These are phyloP conservation scores for Carex littledalei DNA, from an alignment of 176 grass and related monocot species.

Conservation along the genomic window DNA sequence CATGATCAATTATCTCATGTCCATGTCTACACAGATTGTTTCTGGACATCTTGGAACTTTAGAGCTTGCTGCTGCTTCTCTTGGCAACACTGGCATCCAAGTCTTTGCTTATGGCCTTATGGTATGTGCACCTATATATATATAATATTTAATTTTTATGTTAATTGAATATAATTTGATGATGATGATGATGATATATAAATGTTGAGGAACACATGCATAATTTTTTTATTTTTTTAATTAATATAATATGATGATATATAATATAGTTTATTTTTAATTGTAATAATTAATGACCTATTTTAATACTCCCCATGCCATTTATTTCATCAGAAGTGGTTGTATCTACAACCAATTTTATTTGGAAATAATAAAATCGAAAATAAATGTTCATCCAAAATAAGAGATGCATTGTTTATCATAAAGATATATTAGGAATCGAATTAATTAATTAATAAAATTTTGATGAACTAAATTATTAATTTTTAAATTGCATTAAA, in stretches of 20 bases:
- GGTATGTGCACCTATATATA: conserved; percentile 5
- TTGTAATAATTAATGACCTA: too few relatives aligned
- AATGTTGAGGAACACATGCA: too few relatives aligned
- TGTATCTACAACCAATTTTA: background rate
- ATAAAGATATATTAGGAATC: too few relatives aligned
- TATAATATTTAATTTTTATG: background rate
- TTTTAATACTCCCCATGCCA: too few relatives aligned
- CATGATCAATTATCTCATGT: conserved; percentile 42
- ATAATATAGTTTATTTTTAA: too few relatives aligned
- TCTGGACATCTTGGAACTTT: conserved; percentile 41
- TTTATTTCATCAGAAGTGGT: too few relatives aligned
- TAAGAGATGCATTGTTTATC: too few relatives aligned
- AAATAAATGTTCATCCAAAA: background rate
- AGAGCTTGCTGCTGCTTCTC: conserved; percentile 39
- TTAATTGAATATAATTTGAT: background rate
- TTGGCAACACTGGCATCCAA: conserved; percentile 43
- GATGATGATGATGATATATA: background rate
- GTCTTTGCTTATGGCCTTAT: conserved; percentile 44
- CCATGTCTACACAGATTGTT: conserved; percentile 39
- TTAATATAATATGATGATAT: background rate
- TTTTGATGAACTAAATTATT: too few relatives aligned
- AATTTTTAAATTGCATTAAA: too few relatives aligned
- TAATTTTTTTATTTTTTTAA: background rate
- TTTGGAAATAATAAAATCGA: background rate
- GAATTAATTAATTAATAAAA: too few relatives aligned